A percentile compares a stretch with the other conserved stretches of the same genome.
Evolutionary conservation across 2,329 filamentous ascomycete species (phyloP).

Genomic region (Xylaria arbuscula): DNA sequence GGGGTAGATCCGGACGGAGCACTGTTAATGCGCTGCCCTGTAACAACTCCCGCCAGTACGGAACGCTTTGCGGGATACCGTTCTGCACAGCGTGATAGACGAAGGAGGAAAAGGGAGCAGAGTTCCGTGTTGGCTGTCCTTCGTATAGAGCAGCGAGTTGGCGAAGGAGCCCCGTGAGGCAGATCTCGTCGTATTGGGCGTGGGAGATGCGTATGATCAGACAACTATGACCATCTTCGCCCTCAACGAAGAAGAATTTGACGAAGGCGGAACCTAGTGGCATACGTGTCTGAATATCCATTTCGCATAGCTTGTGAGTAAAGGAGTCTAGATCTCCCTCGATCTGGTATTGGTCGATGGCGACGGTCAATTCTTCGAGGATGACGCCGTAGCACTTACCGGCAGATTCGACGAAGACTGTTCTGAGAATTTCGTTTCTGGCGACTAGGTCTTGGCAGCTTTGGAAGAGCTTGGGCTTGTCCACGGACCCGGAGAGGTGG

Average conservation of each 20-base stretch:
- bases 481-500: constrained; percentile 65
- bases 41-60: constrained; percentile 71
- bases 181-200: constrained; percentile 77
- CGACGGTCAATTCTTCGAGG: constrained; percentile 63
- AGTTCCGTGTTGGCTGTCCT: constrained; percentile 46
- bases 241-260: constrained; percentile 66
- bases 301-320: constrained; percentile 62
- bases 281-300: constrained; percentile 66
- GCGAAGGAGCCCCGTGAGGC: constrained; percentile 69
- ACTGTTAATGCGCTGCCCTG: constrained; percentile 63
- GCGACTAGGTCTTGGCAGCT: constrained; percentile 67
- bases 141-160: constrained; percentile 68
- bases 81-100: constrained; percentile 56
- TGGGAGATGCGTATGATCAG: constrained; percentile 73
- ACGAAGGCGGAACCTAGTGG: constrained; percentile 70
- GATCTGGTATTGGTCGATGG: constrained; percentile 64
- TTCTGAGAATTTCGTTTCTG: constrained; percentile 72
- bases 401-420: constrained; percentile 68
- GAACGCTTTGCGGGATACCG: constrained; percentile 61
- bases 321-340: constrained; percentile 64
- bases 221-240: constrained; percentile 51
- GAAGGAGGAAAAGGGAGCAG: constrained; percentile 59
- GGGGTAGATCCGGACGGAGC: constrained; percentile 54
- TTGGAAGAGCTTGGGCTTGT: constrained; percentile 60
- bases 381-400: constrained; percentile 67